Evolutionary conservation across 306 rosid genomes (phyloP), one percentile per base, ranked within the genome.

Genomic region (Fragaria iinumae): DNA sequence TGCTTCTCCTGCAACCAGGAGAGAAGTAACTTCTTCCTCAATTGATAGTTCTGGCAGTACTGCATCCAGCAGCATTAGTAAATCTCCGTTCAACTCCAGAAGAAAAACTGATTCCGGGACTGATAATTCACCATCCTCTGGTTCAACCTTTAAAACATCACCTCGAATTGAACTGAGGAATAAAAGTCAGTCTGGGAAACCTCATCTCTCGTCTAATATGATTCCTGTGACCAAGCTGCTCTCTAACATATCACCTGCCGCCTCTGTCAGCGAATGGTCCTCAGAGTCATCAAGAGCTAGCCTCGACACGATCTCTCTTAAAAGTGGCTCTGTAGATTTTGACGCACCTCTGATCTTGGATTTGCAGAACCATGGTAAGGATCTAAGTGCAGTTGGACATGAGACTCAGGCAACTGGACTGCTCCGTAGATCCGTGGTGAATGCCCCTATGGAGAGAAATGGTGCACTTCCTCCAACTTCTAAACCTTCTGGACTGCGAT

Each of bases 251-350:
- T 92, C 99, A 74, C 96, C 99, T 29, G 91, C 96, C 47, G 85
- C 90, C 88, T 92, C 99, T 78, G 77, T 90, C 73, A 90, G 97
- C 82, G 98, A 94, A 59, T 87, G 93, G 97, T 96, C 98, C 71
- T 88, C 89, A 21, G 99, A 88, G 84, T 90, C 93, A 18, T 85
- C 86, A 1, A 89, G 92, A 84, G 85, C 85, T 77, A 87, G 93
- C 87, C 27, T 88, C 73, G 93, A 84, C 77, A 85, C 83, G 62
- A 59, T 62, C 76, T 86, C 90, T 52, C 79, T 86, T 80, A 86
- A 80, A 77, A 86, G 84, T 70, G 75, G 73, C 73, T 80, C 87
- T 13, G 70, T 81, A n/a, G 88, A 86, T 74, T 64, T 78, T 78
- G 89, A 83, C 39, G 72, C 79, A 74, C 66, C 83, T 60, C 83